Percentiles rank a stretch among this genome's conserved stretches.
These are phyloP conservation scores for Aspergillus neoniger DNA, from an alignment of 2,329 filamentous ascomycete genomes.

Conservation along the genomic window DNA sequence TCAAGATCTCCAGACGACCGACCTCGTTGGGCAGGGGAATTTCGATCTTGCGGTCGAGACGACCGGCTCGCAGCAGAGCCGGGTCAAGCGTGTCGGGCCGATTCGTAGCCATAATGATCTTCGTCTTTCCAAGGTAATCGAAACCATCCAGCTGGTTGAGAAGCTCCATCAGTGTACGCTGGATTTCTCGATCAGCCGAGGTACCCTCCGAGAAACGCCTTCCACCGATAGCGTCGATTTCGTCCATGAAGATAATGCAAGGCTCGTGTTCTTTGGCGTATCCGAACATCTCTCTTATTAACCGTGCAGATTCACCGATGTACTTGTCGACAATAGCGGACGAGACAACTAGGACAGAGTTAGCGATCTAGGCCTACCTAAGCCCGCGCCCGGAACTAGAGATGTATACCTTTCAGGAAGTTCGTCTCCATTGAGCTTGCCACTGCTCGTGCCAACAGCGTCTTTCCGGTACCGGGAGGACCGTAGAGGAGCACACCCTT, in stretches of 20 bases:
- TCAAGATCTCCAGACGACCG: slow-evolving; percentile 91
- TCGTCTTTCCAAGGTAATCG: slow-evolving; percentile 98
- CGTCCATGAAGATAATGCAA: slow-evolving; percentile 99
- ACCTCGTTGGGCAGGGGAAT: slow-evolving; percentile 97
- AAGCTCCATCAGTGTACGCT: slow-evolving; percentile 96
- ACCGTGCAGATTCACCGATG: slow-evolving; percentile 93
- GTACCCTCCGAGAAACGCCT: slow-evolving; percentile 96
- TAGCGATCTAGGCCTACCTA: slow-evolving; percentile 3
- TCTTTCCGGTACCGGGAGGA: slow-evolving; percentile 96
- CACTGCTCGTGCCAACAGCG: slow-evolving; percentile 87
- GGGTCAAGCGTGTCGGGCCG: slow-evolving; percentile 94
- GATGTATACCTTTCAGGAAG: slow-evolving; percentile 81
- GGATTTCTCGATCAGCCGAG: slow-evolving; percentile 95
- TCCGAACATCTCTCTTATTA: slow-evolving; percentile 99
- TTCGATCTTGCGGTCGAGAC: slow-evolving; percentile 96
- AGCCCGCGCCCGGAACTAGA: background rate
- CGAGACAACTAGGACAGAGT: slow-evolving; percentile 71
- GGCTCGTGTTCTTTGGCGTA: slow-evolving; percentile 99
- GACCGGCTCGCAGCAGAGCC: slow-evolving; percentile 84
- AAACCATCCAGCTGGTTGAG: slow-evolving; percentile 98
- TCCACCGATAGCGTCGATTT: slow-evolving; percentile 98
- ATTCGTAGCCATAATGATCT: slow-evolving; percentile 99
- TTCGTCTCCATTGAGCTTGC: slow-evolving; percentile 97
- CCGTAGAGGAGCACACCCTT: slow-evolving; percentile 97
- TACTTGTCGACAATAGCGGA: slow-evolving; percentile 99